Conservation (phyloP, 805 yeast species). For the Metschnikowia henanensis region DNA sequence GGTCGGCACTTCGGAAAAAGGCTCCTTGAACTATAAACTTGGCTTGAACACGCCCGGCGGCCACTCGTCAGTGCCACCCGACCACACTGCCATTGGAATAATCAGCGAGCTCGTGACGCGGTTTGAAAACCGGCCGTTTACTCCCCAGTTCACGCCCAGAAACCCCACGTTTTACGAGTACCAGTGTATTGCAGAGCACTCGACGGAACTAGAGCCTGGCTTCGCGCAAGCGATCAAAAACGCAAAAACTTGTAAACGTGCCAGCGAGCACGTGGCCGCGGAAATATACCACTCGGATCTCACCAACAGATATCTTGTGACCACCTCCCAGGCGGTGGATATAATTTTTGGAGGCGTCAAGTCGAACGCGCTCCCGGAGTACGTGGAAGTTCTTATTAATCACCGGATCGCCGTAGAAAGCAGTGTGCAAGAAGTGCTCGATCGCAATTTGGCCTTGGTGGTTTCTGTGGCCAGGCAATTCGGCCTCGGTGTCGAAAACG, state of each 20-base stretch:
- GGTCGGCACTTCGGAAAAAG: constrained; percentile 18
- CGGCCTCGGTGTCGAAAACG: constrained; percentile 10
- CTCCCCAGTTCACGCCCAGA: constrained; percentile 42
- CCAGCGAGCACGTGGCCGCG: constrained; percentile 27
- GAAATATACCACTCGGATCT: constrained; percentile 17
- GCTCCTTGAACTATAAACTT: constrained; percentile 12
- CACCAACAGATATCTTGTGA: constrained; percentile 27
- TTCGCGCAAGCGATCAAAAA: constrained; percentile 30
- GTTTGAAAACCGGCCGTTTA: constrained; percentile 58
- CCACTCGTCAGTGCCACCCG: constrained; percentile 77
- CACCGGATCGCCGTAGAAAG: constrained; percentile 37
- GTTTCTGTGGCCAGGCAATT: constrained; percentile 13
- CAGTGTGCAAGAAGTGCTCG: constrained; percentile 22
- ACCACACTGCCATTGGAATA: constrained; percentile 78
- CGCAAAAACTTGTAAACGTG: constrained; percentile 32
- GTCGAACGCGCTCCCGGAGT: constrained; percentile 41
- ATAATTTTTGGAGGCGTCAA: constrained; percentile 37
- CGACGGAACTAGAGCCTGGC: constrained; percentile 21
- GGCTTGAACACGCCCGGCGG: constrained; percentile 68
- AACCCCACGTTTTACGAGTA: constrained; percentile 63
- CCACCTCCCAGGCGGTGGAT: constrained; percentile 38
- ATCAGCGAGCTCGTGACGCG: constrained; percentile 53
- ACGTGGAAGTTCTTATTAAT: constrained; percentile 28
- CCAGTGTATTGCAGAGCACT: constrained; percentile 58
- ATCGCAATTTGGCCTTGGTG: constrained; percentile 30